Evolutionary conservation across 228 moss, liverwort and hornwort genomes (phyloP), one percentile per base, ranked within the genome.

Genomic region (Sphagnum magellanicum): DNA sequence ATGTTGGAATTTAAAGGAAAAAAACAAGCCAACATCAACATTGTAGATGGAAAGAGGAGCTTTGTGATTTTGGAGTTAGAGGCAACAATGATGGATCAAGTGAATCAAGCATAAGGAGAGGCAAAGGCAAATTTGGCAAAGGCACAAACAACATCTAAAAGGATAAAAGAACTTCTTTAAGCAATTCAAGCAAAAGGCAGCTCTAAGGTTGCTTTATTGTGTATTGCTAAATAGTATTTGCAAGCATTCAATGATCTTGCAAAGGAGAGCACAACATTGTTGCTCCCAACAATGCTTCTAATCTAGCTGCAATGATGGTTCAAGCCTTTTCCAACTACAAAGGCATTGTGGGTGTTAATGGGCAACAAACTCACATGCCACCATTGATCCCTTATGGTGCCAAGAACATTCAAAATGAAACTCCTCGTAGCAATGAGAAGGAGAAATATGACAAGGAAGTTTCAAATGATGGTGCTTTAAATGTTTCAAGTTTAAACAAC

Each of bases 1-100:
- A 90, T 97, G 65, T 93, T 97, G 5, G 97, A 98, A 74, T 98
- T 93, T 8, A 93, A 98, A 73, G 97, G 97, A 82, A 93, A 98
- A 80, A 83, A 91, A 69, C 97, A 98, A 73, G 88, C 97, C 68
- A 91, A 98, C 71, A 93, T 98, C 62, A 98, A 98, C 57, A 93
- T 93, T 69, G 97, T 93, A 57, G 97, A 98, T 63, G 97, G 97
- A 79, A 98, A 93, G 87, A 98, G 93, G 84, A 98, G 78, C 49
- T 98, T 93, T 4, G 93, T 93, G 16, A 98, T 98, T 60, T 81
- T 98, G 79, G 93, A 98, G 75, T 97, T 93, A 8, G 97, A 97
- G 81, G 97, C 93, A 71, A 93, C 97, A 59, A 93, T 91, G 97
- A 93, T 91, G 93, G 97, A 97, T 81, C 89, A 89, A 81, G 85